Evolutionary conservation across 2,329 filamentous ascomycete genomes (phyloP), one percentile per base, ranked within the genome.

Genomic region (Colletotrichum ledebouriae): DNA sequence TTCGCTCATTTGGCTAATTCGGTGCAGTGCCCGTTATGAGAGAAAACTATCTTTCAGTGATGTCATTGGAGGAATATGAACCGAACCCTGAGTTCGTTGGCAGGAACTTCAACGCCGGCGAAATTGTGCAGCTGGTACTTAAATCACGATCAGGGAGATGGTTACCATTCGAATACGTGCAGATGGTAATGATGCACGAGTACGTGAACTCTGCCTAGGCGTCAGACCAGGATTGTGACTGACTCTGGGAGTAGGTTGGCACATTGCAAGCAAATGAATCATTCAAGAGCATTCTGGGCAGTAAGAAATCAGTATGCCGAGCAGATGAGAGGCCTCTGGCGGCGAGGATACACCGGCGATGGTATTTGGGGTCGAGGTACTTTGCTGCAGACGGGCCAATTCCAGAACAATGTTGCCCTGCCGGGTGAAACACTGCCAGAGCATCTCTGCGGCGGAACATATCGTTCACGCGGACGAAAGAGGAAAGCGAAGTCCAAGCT

Each of bases 161-260:
- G 94, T 82, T 97, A 22, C 92, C 92, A 0, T 94, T 96, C 75
- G 84, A 89, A 70, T 94, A 94, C 75, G 92, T 97, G 15, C 92
- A 96, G 79, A 95, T 96, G 92, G 93, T 97, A 72, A 97, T 97
- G 94, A 94, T 97, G 88, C 94, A 97, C 77, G 93, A 96, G 82
- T 82, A 72, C 50, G 79, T 75, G 33, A 44, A 3, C 29, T 4
- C 1, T 34, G 17, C 3, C 11, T n/a, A 6, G 11, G 0, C 20
- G 15, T 15, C 34, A 55, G 15, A 10, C 7, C 10, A 13, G 11
- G n/a, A 63, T 29, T 12, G 29, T 29, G 29, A 29, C 67, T 75
- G 29, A 73, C 67, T n/a, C 3, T 41, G 11, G 11, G n/a, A 20
- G 1, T n/a, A 84, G 84, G 75, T 83, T 97, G 34, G 93, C 93